These are phyloP conservation scores for Xylaria sp. DNA, from an alignment of 2,329 filamentous ascomycete genomes.

Conservation along the genomic window DNA sequence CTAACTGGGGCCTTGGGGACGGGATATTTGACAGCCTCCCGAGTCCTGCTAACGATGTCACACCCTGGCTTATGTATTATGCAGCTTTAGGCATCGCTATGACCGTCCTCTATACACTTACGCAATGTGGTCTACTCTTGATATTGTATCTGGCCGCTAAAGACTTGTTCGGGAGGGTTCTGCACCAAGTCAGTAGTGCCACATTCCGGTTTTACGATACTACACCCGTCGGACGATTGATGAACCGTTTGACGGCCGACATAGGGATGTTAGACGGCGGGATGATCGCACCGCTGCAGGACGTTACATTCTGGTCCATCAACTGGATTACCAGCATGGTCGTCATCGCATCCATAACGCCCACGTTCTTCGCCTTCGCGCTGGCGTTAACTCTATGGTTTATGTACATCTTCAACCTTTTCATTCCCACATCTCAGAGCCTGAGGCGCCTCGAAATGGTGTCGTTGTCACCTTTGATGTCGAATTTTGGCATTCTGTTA, in stretches of 20 bases:
- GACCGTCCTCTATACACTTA: conserved; percentile 68
- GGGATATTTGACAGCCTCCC: conserved; percentile 67
- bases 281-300: conserved; percentile 79
- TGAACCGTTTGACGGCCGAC: conserved; percentile 92
- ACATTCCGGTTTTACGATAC: conserved; percentile 93
- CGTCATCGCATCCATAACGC: conserved; percentile 83
- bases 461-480: conserved; percentile 87
- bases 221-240: conserved; percentile 87
- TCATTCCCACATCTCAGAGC: conserved; percentile 85
- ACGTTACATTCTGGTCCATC: conserved; percentile 76
- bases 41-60: conserved; percentile 72
- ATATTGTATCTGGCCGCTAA: conserved; percentile 84
- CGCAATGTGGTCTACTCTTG: conserved; percentile 75
- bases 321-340: conserved; percentile 77
- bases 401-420: conserved; percentile 77
- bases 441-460: conserved; percentile 89
- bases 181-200: conserved; percentile 78
- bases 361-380: conserved; percentile 79
- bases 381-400: conserved; percentile 74
- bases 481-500: conserved; percentile 89
- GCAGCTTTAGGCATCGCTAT: conserved; percentile 72
- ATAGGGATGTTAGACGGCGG: conserved; percentile 90
- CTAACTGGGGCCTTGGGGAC: conserved; percentile 29
- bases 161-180: conserved; percentile 77
- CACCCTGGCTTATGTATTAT: conserved; percentile 80